These are phyloP conservation scores for Puccinia horiana DNA, from an alignment of 1,284 basidiomycete species.

Conservation along the genomic window DNA sequence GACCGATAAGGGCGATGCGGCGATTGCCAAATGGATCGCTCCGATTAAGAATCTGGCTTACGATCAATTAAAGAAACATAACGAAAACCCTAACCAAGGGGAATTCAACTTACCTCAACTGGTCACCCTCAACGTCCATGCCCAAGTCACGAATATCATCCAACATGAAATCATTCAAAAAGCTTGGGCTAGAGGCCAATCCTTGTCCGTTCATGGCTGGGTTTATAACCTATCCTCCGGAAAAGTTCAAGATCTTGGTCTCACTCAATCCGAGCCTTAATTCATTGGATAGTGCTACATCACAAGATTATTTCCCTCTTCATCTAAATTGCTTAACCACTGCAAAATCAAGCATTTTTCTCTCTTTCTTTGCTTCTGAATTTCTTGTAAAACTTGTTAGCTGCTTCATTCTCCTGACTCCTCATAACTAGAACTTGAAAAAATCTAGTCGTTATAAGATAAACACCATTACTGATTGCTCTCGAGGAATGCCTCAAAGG, in stretches of 20 bases:
- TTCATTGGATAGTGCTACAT: background rate
- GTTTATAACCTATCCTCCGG: conserved; percentile 52
- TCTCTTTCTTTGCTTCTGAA: background rate
- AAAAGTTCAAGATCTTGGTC: conserved; percentile 50
- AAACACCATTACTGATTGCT: no score
- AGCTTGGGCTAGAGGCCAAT: conserved; percentile 51
- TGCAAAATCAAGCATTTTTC: no score
- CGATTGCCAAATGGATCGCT: conserved; percentile 51
- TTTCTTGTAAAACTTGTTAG: background rate
- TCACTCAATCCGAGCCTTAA: conserved; percentile 41
- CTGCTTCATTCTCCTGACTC: no score
- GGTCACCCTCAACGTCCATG: conserved; percentile 46
- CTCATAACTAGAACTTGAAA: no score
- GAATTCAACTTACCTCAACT: conserved; percentile 26
- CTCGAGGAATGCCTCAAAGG: no score
- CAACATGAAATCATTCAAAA: conserved; percentile 51
- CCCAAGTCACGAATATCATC: conserved; percentile 52
- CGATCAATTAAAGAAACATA: conserved; percentile 42
- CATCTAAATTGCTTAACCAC: background rate
- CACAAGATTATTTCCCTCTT: background rate
- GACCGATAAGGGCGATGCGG: conserved; percentile 14
- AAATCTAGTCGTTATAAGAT: no score
- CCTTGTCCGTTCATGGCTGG: conserved; percentile 51
- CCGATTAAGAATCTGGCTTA: conserved; percentile 51
- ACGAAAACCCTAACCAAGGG: background rate